A percentile compares a stretch with the other conserved stretches of the same genome.
Evolutionary conservation across 495 filamentous ascomycete species (phyloP).

Genomic region (Penicillium lividum): DNA sequence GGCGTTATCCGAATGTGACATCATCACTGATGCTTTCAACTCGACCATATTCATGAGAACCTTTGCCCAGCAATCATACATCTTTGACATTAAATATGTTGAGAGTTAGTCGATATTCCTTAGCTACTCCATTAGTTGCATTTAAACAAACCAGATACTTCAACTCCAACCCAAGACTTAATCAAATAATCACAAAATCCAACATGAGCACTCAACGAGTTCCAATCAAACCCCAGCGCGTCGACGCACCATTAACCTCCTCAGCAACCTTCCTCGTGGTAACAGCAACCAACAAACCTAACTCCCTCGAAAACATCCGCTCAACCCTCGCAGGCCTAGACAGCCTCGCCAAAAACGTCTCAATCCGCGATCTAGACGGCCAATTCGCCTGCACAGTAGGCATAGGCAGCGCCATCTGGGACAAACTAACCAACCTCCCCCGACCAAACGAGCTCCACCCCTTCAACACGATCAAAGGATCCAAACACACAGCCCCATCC

Average conservation of each 20-base stretch:
- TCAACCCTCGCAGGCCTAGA: slow-evolving; percentile 46
- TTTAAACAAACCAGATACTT: not conserved
- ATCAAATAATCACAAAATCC: not conserved
- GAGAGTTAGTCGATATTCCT: not conserved
- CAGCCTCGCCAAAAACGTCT: slow-evolving; percentile 54
- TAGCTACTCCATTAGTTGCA: not conserved
- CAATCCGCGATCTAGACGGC: slow-evolving; percentile 51
- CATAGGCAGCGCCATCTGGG: slow-evolving; percentile 54
- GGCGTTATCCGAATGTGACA: not conserved
- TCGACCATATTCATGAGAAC: not conserved
- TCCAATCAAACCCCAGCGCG: slow-evolving; percentile 43
- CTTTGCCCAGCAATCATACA: not conserved
- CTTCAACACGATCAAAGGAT: slow-evolving; percentile 48
- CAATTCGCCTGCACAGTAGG: slow-evolving; percentile 55
- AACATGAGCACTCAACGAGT: slow-evolving; percentile 33
- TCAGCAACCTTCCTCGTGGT: slow-evolving; percentile 57
- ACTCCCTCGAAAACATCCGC: slow-evolving; percentile 41
- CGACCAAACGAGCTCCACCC: slow-evolving; percentile 54
- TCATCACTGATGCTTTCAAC: not conserved
- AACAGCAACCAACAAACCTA: slow-evolving; percentile 35
- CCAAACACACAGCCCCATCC: slow-evolving; percentile 47
- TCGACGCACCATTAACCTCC: slow-evolving; percentile 51
- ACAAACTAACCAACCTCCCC: slow-evolving; percentile 42
- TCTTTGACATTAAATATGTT: not conserved
- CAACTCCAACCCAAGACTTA: not conserved